phyloP scores from a whole-genome alignment of 352 stramenopile species.

The Thalassiosira mediterranea region DNA sequence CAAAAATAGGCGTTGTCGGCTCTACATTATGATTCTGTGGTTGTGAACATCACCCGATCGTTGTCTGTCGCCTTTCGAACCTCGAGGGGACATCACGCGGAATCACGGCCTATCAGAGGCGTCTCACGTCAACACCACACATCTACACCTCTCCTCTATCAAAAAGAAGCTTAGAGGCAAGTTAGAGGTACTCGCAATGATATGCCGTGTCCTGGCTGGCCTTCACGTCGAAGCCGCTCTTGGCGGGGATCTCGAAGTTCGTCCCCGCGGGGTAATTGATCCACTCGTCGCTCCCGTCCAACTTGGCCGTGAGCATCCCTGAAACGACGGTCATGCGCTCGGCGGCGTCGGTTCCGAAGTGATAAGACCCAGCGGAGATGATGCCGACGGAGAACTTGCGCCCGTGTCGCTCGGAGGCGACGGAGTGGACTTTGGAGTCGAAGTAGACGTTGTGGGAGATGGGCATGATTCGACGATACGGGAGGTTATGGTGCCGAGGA shows the following conservation, averaged over 20 bases:
- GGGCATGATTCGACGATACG: too few relatives aligned
- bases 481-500: too few relatives aligned
- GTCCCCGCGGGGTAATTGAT: slow-evolving; percentile 54
- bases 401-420: slow-evolving; percentile 46
- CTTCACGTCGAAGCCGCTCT: slow-evolving; percentile 56
- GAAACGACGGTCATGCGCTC: slow-evolving; percentile 60
- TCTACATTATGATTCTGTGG: too few relatives aligned
- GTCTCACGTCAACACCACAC: too few relatives aligned
- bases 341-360: slow-evolving; percentile 49
- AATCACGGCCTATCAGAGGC: too few relatives aligned
- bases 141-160: too few relatives aligned
- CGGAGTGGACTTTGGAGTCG: slow-evolving; percentile 47
- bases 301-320: slow-evolving; percentile 45
- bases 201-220: slow-evolving; percentile 39
- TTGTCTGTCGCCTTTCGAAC: too few relatives aligned
- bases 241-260: slow-evolving; percentile 51
- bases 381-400: slow-evolving; percentile 62
- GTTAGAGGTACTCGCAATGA: slow-evolving; percentile 63
- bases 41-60: too few relatives aligned
- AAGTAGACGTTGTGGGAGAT: slow-evolving; percentile 49
- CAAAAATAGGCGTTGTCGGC: too few relatives aligned
- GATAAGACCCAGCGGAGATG: slow-evolving; percentile 42
- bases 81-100: too few relatives aligned
- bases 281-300: slow-evolving; percentile 54
- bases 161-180: too few relatives aligned